Percentiles rank a stretch among this genome's conserved stretches.
Conservation (phyloP, 257 asterid genomes). For the Solanum phureja region DNA sequence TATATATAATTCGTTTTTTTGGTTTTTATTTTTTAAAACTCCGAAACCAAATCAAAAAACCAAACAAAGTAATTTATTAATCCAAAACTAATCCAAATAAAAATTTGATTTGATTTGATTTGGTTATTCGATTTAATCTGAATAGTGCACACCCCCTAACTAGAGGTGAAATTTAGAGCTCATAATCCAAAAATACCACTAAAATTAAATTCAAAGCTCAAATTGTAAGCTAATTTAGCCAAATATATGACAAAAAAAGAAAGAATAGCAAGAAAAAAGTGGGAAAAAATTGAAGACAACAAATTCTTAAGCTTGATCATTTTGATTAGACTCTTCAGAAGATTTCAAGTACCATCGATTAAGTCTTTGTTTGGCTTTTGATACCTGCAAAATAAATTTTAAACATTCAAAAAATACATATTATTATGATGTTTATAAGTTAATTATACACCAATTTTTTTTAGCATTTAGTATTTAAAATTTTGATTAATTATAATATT, state of each 20-base stretch:
- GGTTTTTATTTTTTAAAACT: too few relatives aligned
- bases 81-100: too few relatives aligned
- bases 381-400: background rate
- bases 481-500: background rate
- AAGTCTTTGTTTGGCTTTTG: background rate
- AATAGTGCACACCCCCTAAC: too few relatives aligned
- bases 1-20: too few relatives aligned
- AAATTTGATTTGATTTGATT: too few relatives aligned
- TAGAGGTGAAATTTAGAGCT: background rate
- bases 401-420: background rate
- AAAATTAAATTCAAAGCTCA: background rate
- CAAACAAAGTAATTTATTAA: too few relatives aligned
- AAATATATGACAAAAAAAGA: background rate
- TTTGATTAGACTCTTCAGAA: constrained; percentile 29
- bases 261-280: background rate
- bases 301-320: constrained; percentile 20
- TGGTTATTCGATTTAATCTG: too few relatives aligned
- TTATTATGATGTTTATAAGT: background rate
- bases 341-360: constrained; percentile 40
- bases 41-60: too few relatives aligned
- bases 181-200: background rate
- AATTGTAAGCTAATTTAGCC: background rate
- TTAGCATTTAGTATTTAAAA: background rate
- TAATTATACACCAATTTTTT: background rate
- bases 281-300: background rate